Evolutionary conservation across 2,329 filamentous ascomycete genomes (phyloP), one percentile per base, ranked within the genome.

Genomic region (Colletotrichum sp.): DNA sequence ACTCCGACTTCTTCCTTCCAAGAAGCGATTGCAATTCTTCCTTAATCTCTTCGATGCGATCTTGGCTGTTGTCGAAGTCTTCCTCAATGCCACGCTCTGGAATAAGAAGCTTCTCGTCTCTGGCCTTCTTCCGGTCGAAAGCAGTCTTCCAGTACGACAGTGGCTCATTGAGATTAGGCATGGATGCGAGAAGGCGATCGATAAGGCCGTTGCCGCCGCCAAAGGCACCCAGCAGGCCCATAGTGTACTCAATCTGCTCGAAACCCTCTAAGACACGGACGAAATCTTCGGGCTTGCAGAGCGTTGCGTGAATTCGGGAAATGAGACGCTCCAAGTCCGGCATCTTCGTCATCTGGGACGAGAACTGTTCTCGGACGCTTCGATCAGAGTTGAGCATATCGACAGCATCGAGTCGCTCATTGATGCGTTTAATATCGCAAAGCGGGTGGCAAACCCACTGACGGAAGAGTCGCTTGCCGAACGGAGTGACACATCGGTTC

Each of bases 391-490:
- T 98, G 56, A 99, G 88, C 80, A 96, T 93, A 80, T 98, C 97
- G 6, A 99, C 96, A 7, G 97, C 97, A 85, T 99, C 96, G 13
- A 99, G 88, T 8, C 97, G 92, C 78, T 97, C 96, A 80, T 98
- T 98, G 87, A 99, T 98, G 82, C 94, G 96, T 48, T 89, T 87
- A 8, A 95, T 93, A 84, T 98, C 94, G 82, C 96, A 95, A 16
- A 99, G 88, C 4, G 97, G 97, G 83, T 99, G 97, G 80, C 96
- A 98, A 4, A 99, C 94, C 97, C 97, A 99, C 83, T 98, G 96
- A 70, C 96, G 94, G 83, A 99, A 96, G 83, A 98, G 92, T 13
- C 97, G 94, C 86, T 99, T 99, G 73, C 97, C 97, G 82, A 99
- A 99, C 0, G 97, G 96, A 5, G 97, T 98, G 77, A 98, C 94